A percentile compares a stretch with the other conserved stretches of the same genome.
These are phyloP conservation scores for Theobroma cacao DNA, from an alignment of 345 rosid species.

Conservation along the genomic window DNA sequence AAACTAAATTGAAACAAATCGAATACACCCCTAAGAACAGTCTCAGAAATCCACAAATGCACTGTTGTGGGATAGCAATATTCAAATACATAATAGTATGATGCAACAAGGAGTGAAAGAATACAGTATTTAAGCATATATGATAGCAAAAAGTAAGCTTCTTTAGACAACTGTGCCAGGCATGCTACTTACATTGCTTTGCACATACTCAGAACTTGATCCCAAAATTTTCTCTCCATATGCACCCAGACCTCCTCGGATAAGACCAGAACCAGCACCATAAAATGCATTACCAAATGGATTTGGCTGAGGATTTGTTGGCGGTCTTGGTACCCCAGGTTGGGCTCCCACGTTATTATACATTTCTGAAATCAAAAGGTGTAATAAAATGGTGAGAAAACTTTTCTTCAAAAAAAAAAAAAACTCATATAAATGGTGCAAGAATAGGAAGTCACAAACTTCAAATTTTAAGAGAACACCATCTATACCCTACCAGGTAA, in stretches of 20 bases:
- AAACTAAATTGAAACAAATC: not conserved
- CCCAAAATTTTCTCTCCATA: constrained; percentile 91
- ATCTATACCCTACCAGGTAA: not conserved
- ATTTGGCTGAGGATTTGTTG: constrained; percentile 61
- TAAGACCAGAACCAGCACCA: constrained; percentile 94
- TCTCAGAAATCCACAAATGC: too few species aligned
- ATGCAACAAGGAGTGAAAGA: not conserved
- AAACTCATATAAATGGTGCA: not conserved
- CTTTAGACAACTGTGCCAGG: not conserved
- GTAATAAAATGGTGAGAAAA: constrained; percentile 1
- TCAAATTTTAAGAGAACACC: not conserved
- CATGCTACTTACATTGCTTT: constrained; percentile 83
- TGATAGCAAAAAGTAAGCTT: not conserved
- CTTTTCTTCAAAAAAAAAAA: not conserved
- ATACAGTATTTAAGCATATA: not conserved
- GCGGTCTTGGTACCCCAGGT: constrained; percentile 72
- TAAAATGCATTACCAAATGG: constrained; percentile 90
- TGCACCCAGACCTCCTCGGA: constrained; percentile 87
- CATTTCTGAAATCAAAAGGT: constrained; percentile 54
- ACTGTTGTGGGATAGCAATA: too few species aligned
- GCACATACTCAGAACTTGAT: constrained; percentile 94
- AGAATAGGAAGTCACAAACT: not conserved
- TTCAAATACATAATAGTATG: not conserved
- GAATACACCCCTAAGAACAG: not conserved
- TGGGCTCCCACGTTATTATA: constrained; percentile 66